Evolutionary conservation across 805 yeast species (phyloP).

Genomic region (Wickerhamomyces silvicola): DNA sequence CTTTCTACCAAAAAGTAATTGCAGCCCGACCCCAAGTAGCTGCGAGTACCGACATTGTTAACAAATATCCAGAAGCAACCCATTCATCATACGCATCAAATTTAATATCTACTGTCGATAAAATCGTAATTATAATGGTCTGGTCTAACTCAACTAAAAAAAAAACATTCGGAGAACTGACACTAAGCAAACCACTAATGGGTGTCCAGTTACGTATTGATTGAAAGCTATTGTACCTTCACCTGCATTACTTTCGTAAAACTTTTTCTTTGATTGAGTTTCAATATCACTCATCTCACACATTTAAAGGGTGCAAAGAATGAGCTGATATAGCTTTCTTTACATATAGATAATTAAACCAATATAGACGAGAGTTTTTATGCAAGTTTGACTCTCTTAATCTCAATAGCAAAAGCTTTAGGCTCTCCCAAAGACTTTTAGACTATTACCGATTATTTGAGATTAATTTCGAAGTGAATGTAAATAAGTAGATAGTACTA

Average conservation of each 20-base stretch:
- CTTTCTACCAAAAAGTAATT: conserved; percentile 52
- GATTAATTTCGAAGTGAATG: too few relatives aligned
- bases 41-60: conserved; percentile 47
- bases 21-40: conserved; percentile 55
- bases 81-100: conserved; percentile 48
- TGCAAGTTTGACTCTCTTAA: too few relatives aligned
- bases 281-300: too few relatives aligned
- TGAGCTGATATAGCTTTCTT: too few relatives aligned
- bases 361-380: too few relatives aligned
- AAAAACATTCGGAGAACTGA: conserved; percentile 20
- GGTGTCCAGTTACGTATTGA: conserved; percentile 12
- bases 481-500: too few relatives aligned
- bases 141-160: conserved; percentile 46
- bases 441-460: too few relatives aligned
- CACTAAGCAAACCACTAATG: conserved; percentile 8
- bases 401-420: too few relatives aligned
- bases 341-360: too few relatives aligned
- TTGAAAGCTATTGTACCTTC: conserved; percentile 18
- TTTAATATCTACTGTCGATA: conserved; percentile 42
- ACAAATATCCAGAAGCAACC: conserved; percentile 48
- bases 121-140: conserved; percentile 48
- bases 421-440: too few relatives aligned
- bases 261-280: conserved; percentile 8
- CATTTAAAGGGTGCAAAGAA: too few relatives aligned
- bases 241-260: conserved; percentile 18